Conservation (phyloP, 2,329 filamentous ascomycete genomes). For the Epichloe glyceriae region DNA sequence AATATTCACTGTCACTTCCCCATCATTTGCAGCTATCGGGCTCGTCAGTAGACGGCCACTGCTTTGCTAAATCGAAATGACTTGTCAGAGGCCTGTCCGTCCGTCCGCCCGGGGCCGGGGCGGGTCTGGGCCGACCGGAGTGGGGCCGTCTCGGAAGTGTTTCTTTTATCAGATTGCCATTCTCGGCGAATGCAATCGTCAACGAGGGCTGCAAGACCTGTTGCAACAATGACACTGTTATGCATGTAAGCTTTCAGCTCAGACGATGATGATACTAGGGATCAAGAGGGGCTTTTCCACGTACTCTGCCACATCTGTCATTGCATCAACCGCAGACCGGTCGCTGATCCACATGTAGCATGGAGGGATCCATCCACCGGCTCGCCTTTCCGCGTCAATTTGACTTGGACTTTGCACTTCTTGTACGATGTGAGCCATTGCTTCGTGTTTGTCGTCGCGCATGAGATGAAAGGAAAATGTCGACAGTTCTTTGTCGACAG, state of each 20-base stretch:
- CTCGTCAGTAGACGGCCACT: slow-evolving; percentile 23
- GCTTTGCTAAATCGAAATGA: slow-evolving; percentile 24
- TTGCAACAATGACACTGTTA: slow-evolving; percentile 68
- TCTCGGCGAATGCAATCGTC: slow-evolving; percentile 81
- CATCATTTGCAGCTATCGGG: neutral
- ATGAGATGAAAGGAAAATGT: slow-evolving; percentile 70
- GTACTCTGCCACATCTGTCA: slow-evolving; percentile 80
- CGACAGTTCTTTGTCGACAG: slow-evolving; percentile 54
- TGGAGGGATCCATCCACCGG: slow-evolving; percentile 81
- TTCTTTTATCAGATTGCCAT: slow-evolving; percentile 36
- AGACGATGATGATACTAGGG: too few species aligned
- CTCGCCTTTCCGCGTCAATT: slow-evolving; percentile 55
- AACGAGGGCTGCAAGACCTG: slow-evolving; percentile 77
- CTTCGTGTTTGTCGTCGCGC: slow-evolving; percentile 42
- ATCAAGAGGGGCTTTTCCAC: slow-evolving; percentile 13
- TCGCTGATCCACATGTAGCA: slow-evolving; percentile 88
- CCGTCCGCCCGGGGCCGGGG: neutral
- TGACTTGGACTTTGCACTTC: slow-evolving; percentile 62
- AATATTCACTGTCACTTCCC: too few species aligned
- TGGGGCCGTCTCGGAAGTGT: slow-evolving; percentile 2
- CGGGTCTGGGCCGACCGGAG: neutral
- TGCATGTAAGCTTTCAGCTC: slow-evolving; percentile 12
- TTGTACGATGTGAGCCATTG: slow-evolving; percentile 76
- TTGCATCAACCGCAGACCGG: slow-evolving; percentile 49
- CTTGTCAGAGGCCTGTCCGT: slow-evolving; percentile 18